Conservation (phyloP, 129 eudicot genomes). For the Oenanthe sinensis region DNA sequence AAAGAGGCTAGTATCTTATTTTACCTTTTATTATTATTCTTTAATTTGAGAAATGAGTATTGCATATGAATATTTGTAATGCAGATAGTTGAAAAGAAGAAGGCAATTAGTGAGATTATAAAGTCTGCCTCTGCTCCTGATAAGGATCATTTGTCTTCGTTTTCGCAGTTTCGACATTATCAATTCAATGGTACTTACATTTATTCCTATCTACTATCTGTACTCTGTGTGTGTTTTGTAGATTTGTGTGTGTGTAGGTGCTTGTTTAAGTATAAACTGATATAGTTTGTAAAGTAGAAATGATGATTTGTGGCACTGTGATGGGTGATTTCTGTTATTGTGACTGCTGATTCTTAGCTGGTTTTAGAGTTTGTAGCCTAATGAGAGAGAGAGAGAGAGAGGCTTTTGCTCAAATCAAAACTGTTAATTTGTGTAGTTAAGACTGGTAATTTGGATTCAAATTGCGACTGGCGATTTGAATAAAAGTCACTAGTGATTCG, state of each 20-base stretch:
- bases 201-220: neutral
- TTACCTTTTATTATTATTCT: neutral
- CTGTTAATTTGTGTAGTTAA: neutral
- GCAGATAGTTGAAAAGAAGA: slow-evolving; percentile 66
- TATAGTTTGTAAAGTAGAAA: neutral
- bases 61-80: neutral
- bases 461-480: no score
- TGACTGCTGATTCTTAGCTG: no score
- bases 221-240: neutral
- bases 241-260: neutral
- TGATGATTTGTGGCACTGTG: neutral
- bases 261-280: neutral
- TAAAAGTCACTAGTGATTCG: no score
- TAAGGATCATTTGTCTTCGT: slow-evolving; percentile 40
- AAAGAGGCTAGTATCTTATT: neutral
- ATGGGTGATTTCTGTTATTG: neutral
- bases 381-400: neutral
- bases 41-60: neutral
- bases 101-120: slow-evolving; percentile 36
- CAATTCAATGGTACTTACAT: slow-evolving; percentile 27
- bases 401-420: neutral
- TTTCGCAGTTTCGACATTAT: slow-evolving; percentile 41
- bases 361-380: no score
- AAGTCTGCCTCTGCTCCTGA: slow-evolving; percentile 46
- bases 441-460: neutral